Evolutionary conservation across 78 protist species (phyloP).

Genomic region (Cavenderia fasciculata): DNA sequence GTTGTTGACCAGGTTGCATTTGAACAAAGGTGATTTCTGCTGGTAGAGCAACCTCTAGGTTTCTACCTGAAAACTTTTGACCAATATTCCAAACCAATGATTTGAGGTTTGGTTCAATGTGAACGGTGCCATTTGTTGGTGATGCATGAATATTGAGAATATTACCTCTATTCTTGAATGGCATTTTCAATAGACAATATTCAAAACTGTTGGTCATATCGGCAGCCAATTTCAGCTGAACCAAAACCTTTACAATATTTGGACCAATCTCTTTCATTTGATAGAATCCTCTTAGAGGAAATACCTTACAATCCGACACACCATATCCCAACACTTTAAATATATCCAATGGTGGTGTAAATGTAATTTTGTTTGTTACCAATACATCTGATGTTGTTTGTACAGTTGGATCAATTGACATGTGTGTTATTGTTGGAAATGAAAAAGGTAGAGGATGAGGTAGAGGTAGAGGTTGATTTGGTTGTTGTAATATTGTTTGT

Average conservation of each 20-base stretch:
- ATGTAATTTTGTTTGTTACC: constrained; percentile 62
- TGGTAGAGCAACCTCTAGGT: constrained; percentile 72
- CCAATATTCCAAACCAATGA: constrained; percentile 72
- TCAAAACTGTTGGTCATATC: constrained; percentile 46
- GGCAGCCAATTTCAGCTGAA: constrained; percentile 41
- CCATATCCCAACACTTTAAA: constrained; percentile 28
- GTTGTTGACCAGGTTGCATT: not conserved
- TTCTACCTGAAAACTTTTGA: constrained; percentile 46
- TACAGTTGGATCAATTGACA: constrained; percentile 61
- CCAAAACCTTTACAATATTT: constrained; percentile 4
- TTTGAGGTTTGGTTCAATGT: constrained; percentile 1
- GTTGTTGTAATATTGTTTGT: not conserved
- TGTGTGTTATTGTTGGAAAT: constrained; percentile 16
- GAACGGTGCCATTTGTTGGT: constrained; percentile 47
- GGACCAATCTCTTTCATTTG: constrained; percentile 54
- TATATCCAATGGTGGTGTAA: constrained; percentile 58
- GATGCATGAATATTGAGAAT: constrained; percentile 11
- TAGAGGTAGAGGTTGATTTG: not conserved
- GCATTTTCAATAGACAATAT: constrained; percentile 44
- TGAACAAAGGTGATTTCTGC: constrained; percentile 32
- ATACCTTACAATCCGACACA: constrained; percentile 5
- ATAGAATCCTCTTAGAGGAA: constrained; percentile 70
- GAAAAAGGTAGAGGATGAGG: not conserved
- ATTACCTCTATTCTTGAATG: constrained; percentile 30
- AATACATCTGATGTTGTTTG: constrained; percentile 56